Evolutionary conservation across 2,329 filamentous ascomycete species (phyloP).

Genomic region (Fusarium heterosporum): DNA sequence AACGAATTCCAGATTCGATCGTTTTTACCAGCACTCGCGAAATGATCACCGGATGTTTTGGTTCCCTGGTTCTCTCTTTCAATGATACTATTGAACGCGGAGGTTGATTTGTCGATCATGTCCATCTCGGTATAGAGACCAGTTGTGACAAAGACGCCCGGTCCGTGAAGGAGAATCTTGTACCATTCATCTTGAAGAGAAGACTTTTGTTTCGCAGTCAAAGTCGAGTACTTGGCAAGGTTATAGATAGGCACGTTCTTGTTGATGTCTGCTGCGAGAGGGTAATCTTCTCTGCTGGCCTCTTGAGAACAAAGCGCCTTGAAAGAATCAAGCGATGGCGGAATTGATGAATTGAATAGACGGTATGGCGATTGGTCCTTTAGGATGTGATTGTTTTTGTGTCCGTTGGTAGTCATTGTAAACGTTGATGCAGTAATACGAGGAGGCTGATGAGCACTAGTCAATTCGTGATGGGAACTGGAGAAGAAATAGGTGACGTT

Average conservation of each 20-base stretch:
- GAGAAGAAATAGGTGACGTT: conserved; percentile 5
- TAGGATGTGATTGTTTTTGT: conserved; percentile 3
- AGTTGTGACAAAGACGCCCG: conserved; percentile 70
- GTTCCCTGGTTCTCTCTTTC: conserved; percentile 53
- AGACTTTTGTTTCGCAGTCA: conserved; percentile 40
- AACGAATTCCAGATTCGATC: conserved; percentile 75
- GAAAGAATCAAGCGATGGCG: conserved; percentile 58
- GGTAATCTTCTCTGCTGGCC: conserved; percentile 56
- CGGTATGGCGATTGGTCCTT: conserved; percentile 29
- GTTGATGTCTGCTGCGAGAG: conserved; percentile 58
- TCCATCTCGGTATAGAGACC: conserved; percentile 59
- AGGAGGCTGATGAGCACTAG: neutral
- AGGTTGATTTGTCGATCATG: conserved; percentile 60
- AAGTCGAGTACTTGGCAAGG: conserved; percentile 52
- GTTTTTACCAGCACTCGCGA: conserved; percentile 66
- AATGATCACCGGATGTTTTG: conserved; percentile 67
- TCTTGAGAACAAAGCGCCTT: conserved; percentile 58
- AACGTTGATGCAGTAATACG: neutral
- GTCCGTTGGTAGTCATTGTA: conserved; percentile 22
- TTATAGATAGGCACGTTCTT: conserved; percentile 69
- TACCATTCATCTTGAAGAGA: conserved; percentile 71
- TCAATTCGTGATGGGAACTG: neutral
- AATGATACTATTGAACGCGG: conserved; percentile 62
- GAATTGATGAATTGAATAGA: conserved; percentile 41
- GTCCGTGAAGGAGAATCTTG: conserved; percentile 65